Evolutionary conservation across 768 basidiomycete genomes (phyloP), one percentile per base, ranked within the genome.

Genomic region (Leucocoprinus sp.): DNA sequence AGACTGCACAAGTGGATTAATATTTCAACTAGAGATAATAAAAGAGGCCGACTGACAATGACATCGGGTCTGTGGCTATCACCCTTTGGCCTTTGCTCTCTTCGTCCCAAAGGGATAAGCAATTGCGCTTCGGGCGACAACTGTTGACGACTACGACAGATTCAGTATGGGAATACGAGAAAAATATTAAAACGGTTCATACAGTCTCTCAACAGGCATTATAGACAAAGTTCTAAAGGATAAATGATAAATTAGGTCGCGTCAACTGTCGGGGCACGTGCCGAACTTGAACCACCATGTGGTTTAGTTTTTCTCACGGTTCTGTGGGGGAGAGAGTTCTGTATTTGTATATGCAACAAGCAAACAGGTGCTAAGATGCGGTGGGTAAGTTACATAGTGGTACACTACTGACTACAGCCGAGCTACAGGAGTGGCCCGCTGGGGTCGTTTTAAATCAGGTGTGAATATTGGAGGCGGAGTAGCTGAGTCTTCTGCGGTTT

Each of bases 181-280:
- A 11, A 38, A 23, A 1, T 35, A 1, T 35, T 8, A 40, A 22
- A 27, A 41, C 24, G 14, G 24, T 5, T 12, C 38, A 24, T 28
- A 48, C 46, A 48, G 26, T 42, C 46, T 34, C 28, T 48, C 46
- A 14, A 48, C 17, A n/a, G 46, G 46, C 46, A 48, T 48, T 15
- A 4, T 48, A 14, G 8, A 19, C 19, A 42, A 19, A 15, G 28
- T 29, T 31, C 12, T 42, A 12, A 34, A 48, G 42, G 39, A 8
- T 39, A 41, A 8, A 5, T 28, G 26, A 47, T 47, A 47, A 36
- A 48, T 48, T 35, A 48, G 40, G 46, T 47, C 45, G 45, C 39
- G 38, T 40, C 38, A n/a, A 7, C 23, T 31, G 11, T 24, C 15
- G 11, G 39, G 28, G 18, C 46, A 45, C 37, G 45, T 39, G 45